Evolutionary conservation across 371 early-diverging fungal species (phyloP), one percentile per base, ranked within the genome.

Genomic region (Parasitella parasitica): DNA sequence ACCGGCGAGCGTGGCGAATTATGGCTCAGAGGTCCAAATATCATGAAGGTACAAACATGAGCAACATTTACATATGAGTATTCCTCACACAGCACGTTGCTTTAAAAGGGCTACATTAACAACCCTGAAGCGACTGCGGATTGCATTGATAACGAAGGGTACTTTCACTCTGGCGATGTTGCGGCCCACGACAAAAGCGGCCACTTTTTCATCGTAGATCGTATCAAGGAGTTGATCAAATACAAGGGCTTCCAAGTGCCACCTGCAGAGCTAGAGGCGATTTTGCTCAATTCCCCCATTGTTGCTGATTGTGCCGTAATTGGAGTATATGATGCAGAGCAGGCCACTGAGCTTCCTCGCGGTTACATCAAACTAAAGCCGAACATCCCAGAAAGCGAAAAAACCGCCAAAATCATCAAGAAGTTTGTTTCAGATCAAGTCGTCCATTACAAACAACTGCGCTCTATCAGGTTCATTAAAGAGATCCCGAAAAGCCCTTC

Each of bases 111-210:
- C 0, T 89, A 91, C 49, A 72, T 85, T 28, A 85, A 89, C 54
- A 87, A 87, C 43, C 75, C 79, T 18, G 66, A 88, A 54, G 93
- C 91, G 0, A 92, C 92, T 0, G 69, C 69, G 12, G 87, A 80
- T 1, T 70, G 81, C 4, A 81, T 89, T 13, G 88, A 89, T 64
- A 48, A 59, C 5, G 67, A 88, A 4, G 86, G 84, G 0, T 95
- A 86, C 70, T 71, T 94, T 49, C 93, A 89, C 59, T 91, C 93
- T 0, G 95, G 94, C n/a, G 97, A 96, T 67, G 72, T 95, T 39
- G 94, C 85, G 2, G 59, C 81, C 15, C 75, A 88, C 5, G 87
- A 90, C 61, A 61, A 68, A 6, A 50, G 86, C n/a, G 85, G 84
- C 3, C 69, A 79, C 58, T 83, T 91, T 52, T 85, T 64, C 55